Conservation (phyloP, 1,284 basidiomycete species). For the Microbotryum lychnidis-dioicae region DNA sequence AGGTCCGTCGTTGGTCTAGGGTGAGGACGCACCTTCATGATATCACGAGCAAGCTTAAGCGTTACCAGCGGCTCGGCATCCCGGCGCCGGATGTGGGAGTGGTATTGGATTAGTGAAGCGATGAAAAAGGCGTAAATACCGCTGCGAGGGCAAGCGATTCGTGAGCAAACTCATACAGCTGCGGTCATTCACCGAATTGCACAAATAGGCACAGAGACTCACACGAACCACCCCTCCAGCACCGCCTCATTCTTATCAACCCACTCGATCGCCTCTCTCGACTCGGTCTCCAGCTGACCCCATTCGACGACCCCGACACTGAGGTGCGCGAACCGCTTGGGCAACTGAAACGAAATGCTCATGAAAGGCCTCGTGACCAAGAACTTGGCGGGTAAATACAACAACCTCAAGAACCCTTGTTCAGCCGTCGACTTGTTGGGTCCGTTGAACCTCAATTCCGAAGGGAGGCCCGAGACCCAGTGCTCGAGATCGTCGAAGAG, state of each 20-base stretch:
- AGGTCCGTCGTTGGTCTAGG: no score
- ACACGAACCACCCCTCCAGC: conserved; percentile 75
- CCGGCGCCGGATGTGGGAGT: conserved; percentile 78
- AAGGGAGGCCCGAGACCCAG: conserved; percentile 51
- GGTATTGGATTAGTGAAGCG: conserved; percentile 87
- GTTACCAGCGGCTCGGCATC: conserved; percentile 64
- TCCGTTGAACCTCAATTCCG: conserved; percentile 62
- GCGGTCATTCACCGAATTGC: conserved; percentile 62
- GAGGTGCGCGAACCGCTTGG: conserved; percentile 72
- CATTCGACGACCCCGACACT: conserved; percentile 69
- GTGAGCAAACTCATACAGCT: conserved; percentile 68
- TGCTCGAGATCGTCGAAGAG: conserved; percentile 64
- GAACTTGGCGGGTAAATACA: conserved; percentile 71
- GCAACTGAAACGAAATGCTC: conserved; percentile 76
- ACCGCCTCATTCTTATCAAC: conserved; percentile 66
- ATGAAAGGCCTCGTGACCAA: conserved; percentile 59
- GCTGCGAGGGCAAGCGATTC: conserved; percentile 56
- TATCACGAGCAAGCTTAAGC: conserved; percentile 69
- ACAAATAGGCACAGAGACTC: background rate
- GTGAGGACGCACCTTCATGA: conserved; percentile 50
- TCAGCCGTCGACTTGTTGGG: conserved; percentile 42
- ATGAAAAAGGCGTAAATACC: conserved; percentile 82
- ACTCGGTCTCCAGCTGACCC: conserved; percentile 61
- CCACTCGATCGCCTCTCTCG: conserved; percentile 80
- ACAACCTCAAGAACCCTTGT: conserved; percentile 62